Base-by-base conservation (phyloP, 2,329 filamentous ascomycete genomes). In the Fusarium sarcochroum region DNA sequence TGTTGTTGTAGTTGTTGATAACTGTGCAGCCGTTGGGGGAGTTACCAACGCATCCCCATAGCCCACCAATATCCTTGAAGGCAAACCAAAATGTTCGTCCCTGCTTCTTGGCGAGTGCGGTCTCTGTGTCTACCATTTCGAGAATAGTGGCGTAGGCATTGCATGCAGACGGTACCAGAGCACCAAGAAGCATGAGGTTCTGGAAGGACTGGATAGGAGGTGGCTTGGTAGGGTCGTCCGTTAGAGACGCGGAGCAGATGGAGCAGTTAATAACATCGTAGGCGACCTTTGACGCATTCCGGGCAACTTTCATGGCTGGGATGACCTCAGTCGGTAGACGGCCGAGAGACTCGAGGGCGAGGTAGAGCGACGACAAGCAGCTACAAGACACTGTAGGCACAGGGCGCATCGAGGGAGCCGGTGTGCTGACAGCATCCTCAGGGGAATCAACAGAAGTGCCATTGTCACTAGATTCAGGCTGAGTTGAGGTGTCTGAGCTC, bases 111-210 rank as follows among this genome's bases (percentile, higher is more conserved):
- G 87, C 87, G 1, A 70, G 74, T 2, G 79, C 77, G 0, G 83
- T 78, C 69, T 88, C 85, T n/a, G 73, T 73, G 64, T 90, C 87
- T 9, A 90, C 80, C 78, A 87, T 82, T 48, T 78, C 76, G 14
- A 90, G 78, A 46, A 90, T 85, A 27, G 76, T 78, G 55, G 81
- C 81, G 78, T 90, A 90, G 9, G 86, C 85, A 73, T 88, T 85
- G 53, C 84, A 86, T 44, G 87, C 82, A 10, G 86, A 85, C 3
- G 87, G 87, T 5, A 90, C 78, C 30, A 90, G 81, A 3, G 87
- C 84, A 8, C 83, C 86, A 6, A 90, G 78, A 52, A 88, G 80
- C 86, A 89, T 89, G 49, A 85, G 80, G 71, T 83, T 89, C 73
- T 90, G 88, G 63, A 87, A 86, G 30, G 80, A 70, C 51, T 86